Conservation (phyloP, 2,329 filamentous ascomycete species). For the Epichloe baconii region DNA sequence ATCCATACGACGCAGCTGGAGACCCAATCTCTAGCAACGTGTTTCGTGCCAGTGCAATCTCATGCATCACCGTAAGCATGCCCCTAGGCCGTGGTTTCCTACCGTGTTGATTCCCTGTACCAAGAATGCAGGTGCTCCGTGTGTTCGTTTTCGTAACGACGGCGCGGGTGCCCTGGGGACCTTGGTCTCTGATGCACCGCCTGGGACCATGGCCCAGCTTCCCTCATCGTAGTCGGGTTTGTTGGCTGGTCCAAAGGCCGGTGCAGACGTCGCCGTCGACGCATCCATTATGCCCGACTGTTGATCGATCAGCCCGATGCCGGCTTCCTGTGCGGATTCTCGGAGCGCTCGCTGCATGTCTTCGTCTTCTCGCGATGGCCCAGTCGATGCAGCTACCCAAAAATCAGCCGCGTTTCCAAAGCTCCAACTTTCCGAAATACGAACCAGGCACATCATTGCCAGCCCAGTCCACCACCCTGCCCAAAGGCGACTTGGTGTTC, state of each 20-base stretch:
- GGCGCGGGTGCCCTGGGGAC: slow-evolving; percentile 17
- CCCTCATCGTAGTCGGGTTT: slow-evolving; percentile 39
- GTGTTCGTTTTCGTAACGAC: slow-evolving; percentile 29
- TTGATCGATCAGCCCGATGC: slow-evolving; percentile 29
- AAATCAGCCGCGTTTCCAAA: neutral
- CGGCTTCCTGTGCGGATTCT: slow-evolving; percentile 40
- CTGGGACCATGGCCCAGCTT: slow-evolving; percentile 46
- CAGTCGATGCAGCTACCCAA: slow-evolving; percentile 15
- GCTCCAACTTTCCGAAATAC: neutral
- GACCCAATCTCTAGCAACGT: slow-evolving; percentile 33
- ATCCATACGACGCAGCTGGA: slow-evolving; percentile 36
- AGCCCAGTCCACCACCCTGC: slow-evolving; percentile 36
- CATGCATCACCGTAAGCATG: slow-evolving; percentile 44
- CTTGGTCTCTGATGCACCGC: slow-evolving; percentile 15
- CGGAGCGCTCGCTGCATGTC: slow-evolving; percentile 43
- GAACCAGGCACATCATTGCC: slow-evolving; percentile 28
- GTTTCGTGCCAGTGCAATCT: slow-evolving; percentile 46
- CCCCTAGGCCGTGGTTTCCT: slow-evolving; percentile 34
- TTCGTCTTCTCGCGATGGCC: slow-evolving; percentile 34
- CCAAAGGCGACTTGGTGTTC: slow-evolving; percentile 42
- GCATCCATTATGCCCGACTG: slow-evolving; percentile 36
- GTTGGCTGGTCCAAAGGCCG: slow-evolving; percentile 47
- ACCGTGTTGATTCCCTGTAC: slow-evolving; percentile 20
- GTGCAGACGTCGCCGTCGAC: slow-evolving; percentile 19
- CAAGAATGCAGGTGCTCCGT: slow-evolving; percentile 38